Evolutionary conservation across 495 filamentous ascomycete species (phyloP).

Genomic region (Cairneyella variabilis): DNA sequence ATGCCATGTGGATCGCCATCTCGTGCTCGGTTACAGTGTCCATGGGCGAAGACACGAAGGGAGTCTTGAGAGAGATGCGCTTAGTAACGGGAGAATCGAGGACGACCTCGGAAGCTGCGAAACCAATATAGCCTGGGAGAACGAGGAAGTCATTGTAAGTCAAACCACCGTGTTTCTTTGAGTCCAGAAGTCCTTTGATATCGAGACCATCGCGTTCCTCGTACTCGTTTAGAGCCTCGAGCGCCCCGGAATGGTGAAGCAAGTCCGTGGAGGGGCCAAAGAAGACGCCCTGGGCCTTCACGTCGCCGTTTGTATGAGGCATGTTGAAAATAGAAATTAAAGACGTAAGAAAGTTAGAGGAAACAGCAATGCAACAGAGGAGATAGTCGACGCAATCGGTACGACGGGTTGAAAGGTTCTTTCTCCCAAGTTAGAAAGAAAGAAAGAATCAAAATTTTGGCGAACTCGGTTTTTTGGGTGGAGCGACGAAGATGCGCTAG

Average conservation of each 20-base stretch:
- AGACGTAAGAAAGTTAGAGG: slow-evolving; percentile 8
- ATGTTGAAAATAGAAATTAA: slow-evolving; percentile 46
- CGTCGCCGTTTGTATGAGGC: slow-evolving; percentile 66
- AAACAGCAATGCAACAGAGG: slow-evolving; percentile 5
- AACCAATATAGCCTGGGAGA: slow-evolving; percentile 61
- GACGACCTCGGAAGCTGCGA: slow-evolving; percentile 83
- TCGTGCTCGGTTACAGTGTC: slow-evolving; percentile 98
- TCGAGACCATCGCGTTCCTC: slow-evolving; percentile 75
- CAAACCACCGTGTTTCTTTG: slow-evolving; percentile 81
- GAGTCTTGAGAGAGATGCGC: slow-evolving; percentile 88
- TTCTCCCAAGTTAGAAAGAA: slow-evolving; percentile 57
- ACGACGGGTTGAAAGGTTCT: slow-evolving; percentile 48
- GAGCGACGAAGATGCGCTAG: slow-evolving; percentile 3
- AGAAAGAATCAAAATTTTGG: slow-evolving; percentile 42
- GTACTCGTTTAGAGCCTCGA: slow-evolving; percentile 78
- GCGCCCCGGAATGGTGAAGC: slow-evolving; percentile 57
- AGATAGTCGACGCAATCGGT: slow-evolving; percentile 26
- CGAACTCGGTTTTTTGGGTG: slow-evolving; percentile 35
- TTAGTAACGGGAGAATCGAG: slow-evolving; percentile 92
- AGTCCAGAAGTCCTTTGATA: slow-evolving; percentile 77
- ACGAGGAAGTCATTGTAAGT: slow-evolving; percentile 69
- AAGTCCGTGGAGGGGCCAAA: slow-evolving; percentile 35
- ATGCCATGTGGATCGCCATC: slow-evolving; percentile 99
- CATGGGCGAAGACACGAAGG: slow-evolving; percentile 96
- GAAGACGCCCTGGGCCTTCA: slow-evolving; percentile 22